These are phyloP conservation scores for Irpex rosettiformis DNA, from an alignment of 1,284 basidiomycete genomes.

Conservation along the genomic window DNA sequence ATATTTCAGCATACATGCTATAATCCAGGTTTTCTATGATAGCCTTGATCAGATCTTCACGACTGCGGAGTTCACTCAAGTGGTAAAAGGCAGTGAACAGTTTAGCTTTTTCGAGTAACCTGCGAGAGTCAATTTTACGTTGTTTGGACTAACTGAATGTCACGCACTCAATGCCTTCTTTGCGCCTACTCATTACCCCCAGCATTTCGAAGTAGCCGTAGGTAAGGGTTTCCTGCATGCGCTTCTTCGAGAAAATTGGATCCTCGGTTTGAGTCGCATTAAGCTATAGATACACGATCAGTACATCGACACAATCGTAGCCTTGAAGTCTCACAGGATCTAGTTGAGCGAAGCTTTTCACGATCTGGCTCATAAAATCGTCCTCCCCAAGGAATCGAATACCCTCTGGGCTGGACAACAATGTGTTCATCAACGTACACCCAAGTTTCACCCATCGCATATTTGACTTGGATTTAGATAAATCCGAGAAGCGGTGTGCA, in stretches of 20 bases:
- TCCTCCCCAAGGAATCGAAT: slow-evolving; percentile 85
- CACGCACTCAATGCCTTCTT: slow-evolving; percentile 86
- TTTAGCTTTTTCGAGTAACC: slow-evolving; percentile 87
- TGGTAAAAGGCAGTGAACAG: slow-evolving; percentile 96
- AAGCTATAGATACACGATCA: slow-evolving; percentile 39
- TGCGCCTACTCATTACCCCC: slow-evolving; percentile 82
- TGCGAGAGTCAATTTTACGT: slow-evolving; percentile 26
- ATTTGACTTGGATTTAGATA: slow-evolving; percentile 58
- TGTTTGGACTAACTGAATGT: not conserved
- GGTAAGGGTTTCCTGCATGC: slow-evolving; percentile 82
- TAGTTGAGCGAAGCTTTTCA: slow-evolving; percentile 87
- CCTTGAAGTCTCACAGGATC: slow-evolving; percentile 67
- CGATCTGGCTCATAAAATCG: slow-evolving; percentile 81
- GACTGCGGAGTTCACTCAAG: slow-evolving; percentile 83
- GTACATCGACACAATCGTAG: not conserved
- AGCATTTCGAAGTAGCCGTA: slow-evolving; percentile 97
- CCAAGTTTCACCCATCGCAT: slow-evolving; percentile 83
- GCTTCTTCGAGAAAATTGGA: slow-evolving; percentile 82
- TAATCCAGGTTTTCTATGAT: slow-evolving; percentile 94
- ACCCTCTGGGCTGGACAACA: slow-evolving; percentile 84
- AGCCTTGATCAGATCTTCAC: slow-evolving; percentile 89
- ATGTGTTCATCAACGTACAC: slow-evolving; percentile 78
- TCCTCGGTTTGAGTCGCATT: slow-evolving; percentile 67
- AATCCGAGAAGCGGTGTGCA: slow-evolving; percentile 80
- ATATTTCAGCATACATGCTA: slow-evolving; percentile 58